phyloP scores from a whole-genome alignment of 371 early-diverging fungal genomes.

The Lichtheimia corymbifera region DNA sequence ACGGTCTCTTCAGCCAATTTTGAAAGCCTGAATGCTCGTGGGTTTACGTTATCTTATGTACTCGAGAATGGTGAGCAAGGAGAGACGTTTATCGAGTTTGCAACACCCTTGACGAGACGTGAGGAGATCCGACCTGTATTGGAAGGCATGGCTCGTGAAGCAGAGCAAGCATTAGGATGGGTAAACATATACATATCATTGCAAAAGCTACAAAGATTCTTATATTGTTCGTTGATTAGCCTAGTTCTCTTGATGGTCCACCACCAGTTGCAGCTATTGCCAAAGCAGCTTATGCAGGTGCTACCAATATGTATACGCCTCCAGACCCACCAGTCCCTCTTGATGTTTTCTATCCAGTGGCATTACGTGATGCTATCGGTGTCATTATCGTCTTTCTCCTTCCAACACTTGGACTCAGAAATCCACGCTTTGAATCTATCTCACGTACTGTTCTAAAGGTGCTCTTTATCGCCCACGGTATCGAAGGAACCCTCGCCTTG shows the following conservation, averaged over 20 bases:
- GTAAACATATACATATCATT: conserved; percentile 18
- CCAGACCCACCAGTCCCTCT: conserved; percentile 31
- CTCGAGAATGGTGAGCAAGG: conserved; percentile 19
- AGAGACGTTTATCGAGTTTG: conserved; percentile 31
- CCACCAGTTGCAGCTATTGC: conserved; percentile 46
- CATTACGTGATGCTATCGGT: conserved; percentile 6
- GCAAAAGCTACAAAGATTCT: neutral
- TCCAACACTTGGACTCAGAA: neutral
- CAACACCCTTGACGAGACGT: conserved; percentile 34
- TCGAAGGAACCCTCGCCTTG: conserved; percentile 25
- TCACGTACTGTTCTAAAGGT: conserved; percentile 6
- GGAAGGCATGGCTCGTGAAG: conserved; percentile 51
- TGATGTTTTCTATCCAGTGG: conserved; percentile 29
- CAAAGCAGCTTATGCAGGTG: conserved; percentile 39
- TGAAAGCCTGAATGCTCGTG: conserved; percentile 30
- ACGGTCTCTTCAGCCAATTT: conserved; percentile 39
- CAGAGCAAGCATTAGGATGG: conserved; percentile 42
- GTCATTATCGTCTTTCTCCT: conserved; percentile 1
- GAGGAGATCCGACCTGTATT: conserved; percentile 46
- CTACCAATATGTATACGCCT: conserved; percentile 35
- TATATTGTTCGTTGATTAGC: conserved; percentile 12
- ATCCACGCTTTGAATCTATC: neutral
- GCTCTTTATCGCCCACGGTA: conserved; percentile 18
- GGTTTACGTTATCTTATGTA: conserved; percentile 29
- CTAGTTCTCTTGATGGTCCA: conserved; percentile 41